These are phyloP conservation scores for Termitomyces sp. DNA, from an alignment of 768 basidiomycete species.

Conservation along the genomic window DNA sequence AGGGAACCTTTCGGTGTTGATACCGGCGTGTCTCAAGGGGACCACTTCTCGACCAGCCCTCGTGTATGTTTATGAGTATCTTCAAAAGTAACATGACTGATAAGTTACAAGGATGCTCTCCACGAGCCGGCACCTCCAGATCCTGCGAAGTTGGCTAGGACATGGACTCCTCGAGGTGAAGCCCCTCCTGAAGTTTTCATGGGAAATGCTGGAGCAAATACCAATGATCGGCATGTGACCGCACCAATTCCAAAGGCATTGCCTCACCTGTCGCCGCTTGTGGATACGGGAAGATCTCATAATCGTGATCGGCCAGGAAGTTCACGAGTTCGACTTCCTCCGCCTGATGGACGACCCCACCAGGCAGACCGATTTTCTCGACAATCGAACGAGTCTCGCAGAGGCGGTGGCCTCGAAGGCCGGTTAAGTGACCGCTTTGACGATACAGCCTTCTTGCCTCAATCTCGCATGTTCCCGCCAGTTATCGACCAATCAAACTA, in stretches of 20 bases:
- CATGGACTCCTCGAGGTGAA: conserved; percentile 19
- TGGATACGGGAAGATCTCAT: conserved; percentile 10
- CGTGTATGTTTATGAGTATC: not conserved
- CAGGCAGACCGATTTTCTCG: conserved; percentile 3
- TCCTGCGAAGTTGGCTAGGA: conserved; percentile 9
- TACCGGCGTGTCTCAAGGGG: conserved; percentile 1
- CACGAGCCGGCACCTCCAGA: conserved; percentile 3
- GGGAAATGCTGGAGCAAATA: conserved; percentile 1
- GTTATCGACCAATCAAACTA: conserved; percentile 13
- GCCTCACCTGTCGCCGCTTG: conserved; percentile 18
- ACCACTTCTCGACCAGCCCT: conserved; percentile 4
- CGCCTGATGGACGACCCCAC: not conserved
- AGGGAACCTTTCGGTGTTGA: conserved; percentile 5
- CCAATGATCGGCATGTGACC: conserved; percentile 15
- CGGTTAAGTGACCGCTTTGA: conserved; percentile 19
- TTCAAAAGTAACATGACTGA: not conserved
- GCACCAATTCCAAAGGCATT: conserved; percentile 24
- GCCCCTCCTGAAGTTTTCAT: conserved; percentile 13
- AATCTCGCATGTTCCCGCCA: conserved; percentile 13
- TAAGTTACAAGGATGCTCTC: not conserved
- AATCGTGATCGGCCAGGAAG: conserved; percentile 10
- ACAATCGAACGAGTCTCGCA: conserved; percentile 7
- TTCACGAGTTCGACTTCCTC: conserved; percentile 7
- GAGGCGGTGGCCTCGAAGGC: conserved; percentile 16
- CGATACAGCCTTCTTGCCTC: conserved; percentile 5